Evolutionary conservation across 2,329 filamentous ascomycete genomes (phyloP).

Genomic region (Colletotrichum sp.): DNA sequence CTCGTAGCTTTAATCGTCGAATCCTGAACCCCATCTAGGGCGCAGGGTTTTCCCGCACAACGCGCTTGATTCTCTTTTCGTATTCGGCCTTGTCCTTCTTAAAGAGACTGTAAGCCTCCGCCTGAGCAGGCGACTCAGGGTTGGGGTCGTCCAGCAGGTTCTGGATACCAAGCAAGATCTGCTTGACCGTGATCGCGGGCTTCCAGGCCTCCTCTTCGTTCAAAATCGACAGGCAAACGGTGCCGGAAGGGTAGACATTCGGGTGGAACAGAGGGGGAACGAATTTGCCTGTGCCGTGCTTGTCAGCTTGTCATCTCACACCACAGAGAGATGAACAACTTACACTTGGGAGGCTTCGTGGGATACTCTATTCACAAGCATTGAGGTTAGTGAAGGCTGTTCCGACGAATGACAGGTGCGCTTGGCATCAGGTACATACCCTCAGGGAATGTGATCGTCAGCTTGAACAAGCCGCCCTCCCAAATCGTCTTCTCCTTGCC

Average conservation of each 20-base stretch:
- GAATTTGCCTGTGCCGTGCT: conserved; percentile 78
- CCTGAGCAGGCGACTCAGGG: conserved; percentile 94
- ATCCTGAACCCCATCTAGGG: conserved; percentile 50
- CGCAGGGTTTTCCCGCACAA: conserved; percentile 89
- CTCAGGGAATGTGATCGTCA: conserved; percentile 91
- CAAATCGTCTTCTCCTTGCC: conserved; percentile 97
- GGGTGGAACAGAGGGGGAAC: conserved; percentile 95
- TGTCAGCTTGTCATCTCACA: not conserved
- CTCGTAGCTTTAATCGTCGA: not conserved
- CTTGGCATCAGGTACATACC: conserved; percentile 59
- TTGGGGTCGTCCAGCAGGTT: conserved; percentile 96
- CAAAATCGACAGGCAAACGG: conserved; percentile 93
- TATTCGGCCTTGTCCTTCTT: conserved; percentile 90
- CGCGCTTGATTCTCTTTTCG: conserved; percentile 83
- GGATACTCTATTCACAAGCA: conserved; percentile 76
- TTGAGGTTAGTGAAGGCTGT: conserved; percentile 23
- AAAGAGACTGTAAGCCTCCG: conserved; percentile 95
- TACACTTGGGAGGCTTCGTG: conserved; percentile 98
- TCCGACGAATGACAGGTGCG: not conserved
- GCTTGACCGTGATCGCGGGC: conserved; percentile 97
- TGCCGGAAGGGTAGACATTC: conserved; percentile 98
- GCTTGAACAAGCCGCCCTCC: conserved; percentile 97
- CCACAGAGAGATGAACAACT: conserved; percentile 37
- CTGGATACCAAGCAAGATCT: conserved; percentile 95
- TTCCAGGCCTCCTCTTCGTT: conserved; percentile 99